These are phyloP conservation scores for Fusarium tjaetaba DNA, from an alignment of 2,329 filamentous ascomycete species.

Conservation along the genomic window DNA sequence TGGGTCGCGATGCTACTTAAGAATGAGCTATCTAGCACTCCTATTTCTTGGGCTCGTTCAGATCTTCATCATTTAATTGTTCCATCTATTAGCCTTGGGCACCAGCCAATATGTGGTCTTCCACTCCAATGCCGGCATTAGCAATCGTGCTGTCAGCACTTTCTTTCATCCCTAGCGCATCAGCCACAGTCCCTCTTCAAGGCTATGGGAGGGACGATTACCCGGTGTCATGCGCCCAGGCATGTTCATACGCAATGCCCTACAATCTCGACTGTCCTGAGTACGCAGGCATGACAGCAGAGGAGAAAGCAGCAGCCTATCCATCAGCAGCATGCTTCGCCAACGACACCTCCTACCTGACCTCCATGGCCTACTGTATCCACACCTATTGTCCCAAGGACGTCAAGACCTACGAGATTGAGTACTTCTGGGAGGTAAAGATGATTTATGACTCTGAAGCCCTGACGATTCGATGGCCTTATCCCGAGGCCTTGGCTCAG, in stretches of 20 bases:
- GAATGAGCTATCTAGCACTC: not conserved
- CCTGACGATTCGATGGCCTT: conserved; percentile 13
- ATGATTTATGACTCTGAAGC: conserved; percentile 21
- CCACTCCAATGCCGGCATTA: not conserved
- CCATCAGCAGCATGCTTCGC: conserved; percentile 31
- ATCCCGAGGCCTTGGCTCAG: conserved; percentile 21
- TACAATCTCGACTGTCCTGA: conserved; percentile 36
- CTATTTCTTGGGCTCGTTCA: too few relatives aligned
- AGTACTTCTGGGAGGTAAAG: conserved; percentile 27
- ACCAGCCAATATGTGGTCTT: not conserved
- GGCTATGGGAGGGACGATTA: conserved; percentile 34
- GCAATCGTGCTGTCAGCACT: not conserved
- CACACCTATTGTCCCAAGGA: not conserved
- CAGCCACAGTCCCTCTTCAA: conserved; percentile 18
- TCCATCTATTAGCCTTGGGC: accelerated
- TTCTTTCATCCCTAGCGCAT: not conserved
- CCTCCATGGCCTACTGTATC: conserved; percentile 38
- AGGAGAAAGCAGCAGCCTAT: conserved; percentile 19
- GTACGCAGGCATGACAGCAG: conserved; percentile 26
- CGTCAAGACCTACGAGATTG: conserved; percentile 12
- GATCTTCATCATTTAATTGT: accelerated
- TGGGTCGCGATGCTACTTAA: not conserved
- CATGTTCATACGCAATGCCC: conserved; percentile 29
- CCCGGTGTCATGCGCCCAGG: conserved; percentile 13
- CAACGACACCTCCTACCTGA: conserved; percentile 27